Conservation (phyloP, 164 flowering plant genomes). For the Annona cherimola region DNA sequence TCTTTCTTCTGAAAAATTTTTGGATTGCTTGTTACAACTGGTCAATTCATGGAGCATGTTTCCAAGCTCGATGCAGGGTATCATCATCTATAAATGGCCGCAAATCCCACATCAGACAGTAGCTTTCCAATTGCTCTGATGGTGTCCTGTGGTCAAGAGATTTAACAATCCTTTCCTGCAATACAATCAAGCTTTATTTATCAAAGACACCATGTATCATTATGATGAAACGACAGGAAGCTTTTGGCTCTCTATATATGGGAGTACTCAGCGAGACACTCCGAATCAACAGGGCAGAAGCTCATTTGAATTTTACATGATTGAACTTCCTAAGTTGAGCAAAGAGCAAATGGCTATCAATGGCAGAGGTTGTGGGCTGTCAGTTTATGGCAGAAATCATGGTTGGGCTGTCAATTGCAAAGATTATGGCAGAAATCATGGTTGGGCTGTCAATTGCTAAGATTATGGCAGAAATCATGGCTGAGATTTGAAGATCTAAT, state of each 20-base stretch:
- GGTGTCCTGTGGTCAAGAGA: slow-evolving; percentile 40
- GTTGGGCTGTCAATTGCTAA: no score
- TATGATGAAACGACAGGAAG: not conserved
- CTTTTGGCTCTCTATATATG: not conserved
- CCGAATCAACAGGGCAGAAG: not conserved
- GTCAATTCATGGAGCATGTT: slow-evolving; percentile 16
- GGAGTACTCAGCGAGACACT: not conserved
- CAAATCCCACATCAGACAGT: slow-evolving; percentile 72
- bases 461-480: no score
- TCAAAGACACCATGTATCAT: not conserved
- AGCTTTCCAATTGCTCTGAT: slow-evolving; percentile 59
- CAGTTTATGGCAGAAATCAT: no score
- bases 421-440: no score
- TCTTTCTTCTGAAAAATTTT: no score
- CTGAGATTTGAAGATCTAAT: no score
- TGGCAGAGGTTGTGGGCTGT: no score
- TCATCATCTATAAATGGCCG: slow-evolving; percentile 65
- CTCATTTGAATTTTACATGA: no score
- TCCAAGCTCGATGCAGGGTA: slow-evolving; percentile 57
- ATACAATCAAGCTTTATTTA: not conserved
- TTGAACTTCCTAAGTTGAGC: not conserved
- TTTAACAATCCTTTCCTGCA: slow-evolving; percentile 60
- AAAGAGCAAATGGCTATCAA: not conserved
- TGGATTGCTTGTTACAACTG: not conserved
- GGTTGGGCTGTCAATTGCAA: no score